phyloP scores from a whole-genome alignment of 371 early-diverging fungal species.

The Mucor circinelloides region DNA sequence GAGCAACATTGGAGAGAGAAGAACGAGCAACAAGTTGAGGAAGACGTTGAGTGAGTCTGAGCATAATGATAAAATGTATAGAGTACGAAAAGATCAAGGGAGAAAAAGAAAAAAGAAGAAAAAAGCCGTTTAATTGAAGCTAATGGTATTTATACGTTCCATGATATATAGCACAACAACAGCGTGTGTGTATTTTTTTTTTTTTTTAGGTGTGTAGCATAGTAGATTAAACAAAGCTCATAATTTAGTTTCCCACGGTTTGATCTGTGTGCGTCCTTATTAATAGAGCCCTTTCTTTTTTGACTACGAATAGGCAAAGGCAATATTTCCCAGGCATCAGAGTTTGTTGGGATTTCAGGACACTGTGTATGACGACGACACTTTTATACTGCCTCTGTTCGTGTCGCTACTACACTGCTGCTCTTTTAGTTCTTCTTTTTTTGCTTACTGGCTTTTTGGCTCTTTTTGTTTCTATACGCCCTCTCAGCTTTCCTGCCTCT shows the following conservation, averaged over 20 bases:
- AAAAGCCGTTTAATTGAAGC: neutral
- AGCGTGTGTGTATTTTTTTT: neutral
- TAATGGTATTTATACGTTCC: neutral
- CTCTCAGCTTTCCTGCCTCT: neutral
- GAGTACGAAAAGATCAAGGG: neutral
- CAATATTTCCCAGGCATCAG: neutral
- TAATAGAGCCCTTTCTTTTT: neutral
- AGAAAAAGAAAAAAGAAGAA: neutral
- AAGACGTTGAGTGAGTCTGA: slow-evolving; percentile 24
- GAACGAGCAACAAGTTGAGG: slow-evolving; percentile 21
- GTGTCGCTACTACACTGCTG: too few relatives aligned
- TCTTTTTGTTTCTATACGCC: neutral
- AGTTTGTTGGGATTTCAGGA: neutral
- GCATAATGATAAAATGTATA: slow-evolving; percentile 5
- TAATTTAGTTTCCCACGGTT: neutral
- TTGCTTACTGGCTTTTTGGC: neutral
- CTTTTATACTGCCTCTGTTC: neutral
- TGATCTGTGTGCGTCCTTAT: neutral
- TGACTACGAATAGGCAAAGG: neutral
- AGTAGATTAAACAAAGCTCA: neutral
- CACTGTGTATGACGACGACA: neutral
- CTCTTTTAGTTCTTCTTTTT: too few relatives aligned
- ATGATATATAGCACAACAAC: neutral
- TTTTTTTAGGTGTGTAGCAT: neutral
- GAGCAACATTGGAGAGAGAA: slow-evolving; percentile 7